Evolutionary conservation across 2,329 filamentous ascomycete genomes (phyloP), one percentile per base, ranked within the genome.

Genomic region (Botrytis paeoniae): DNA sequence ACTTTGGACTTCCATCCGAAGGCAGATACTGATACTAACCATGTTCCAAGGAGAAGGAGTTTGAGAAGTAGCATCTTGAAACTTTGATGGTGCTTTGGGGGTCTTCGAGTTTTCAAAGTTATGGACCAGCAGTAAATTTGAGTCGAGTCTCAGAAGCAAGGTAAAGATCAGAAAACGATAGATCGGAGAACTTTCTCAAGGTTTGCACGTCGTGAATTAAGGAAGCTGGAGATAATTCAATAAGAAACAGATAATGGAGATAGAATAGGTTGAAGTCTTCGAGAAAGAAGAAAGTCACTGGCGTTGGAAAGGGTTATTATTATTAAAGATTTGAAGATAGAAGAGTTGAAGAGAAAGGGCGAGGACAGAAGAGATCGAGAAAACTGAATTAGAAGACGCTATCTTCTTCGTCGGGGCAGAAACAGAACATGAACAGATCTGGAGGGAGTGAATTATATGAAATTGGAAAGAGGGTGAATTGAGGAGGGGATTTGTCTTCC

Each of bases 1-100:
- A 69, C n/a, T 41, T 68, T 60, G 41, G 51, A 60, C 32, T 69
- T 72, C 70, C 70, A 72, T 12, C 70, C 54, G 51, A 72, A 69
- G 22, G 63, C 63, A 29, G 63, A 72, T 32, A 61, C 64, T 37
- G 48, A 60, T 61, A 29, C 41, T 32, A 51, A 35, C 39, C 48
- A 69, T 61, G 35, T 59, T 39, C n/a, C 25, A 9, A 45, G 29
- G 6, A 72, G 25, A 6, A 72, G n/a, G 16, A 22, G 5, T 32
- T n/a, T 69, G 54, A 48, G 37, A 37, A 48, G 20, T 29, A 51
- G 29, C 70, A 72, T 72, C 29, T 45, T 72, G 51, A 25, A 25
- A n/a, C 8, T 61, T 54, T 25, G 48, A n/a, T 22, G 18, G 16
- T 8, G n/a, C 14, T 57, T 6, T 43, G 10, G 22, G 20, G 3